Percentiles rank a stretch among this genome's conserved stretches.
Conservation (phyloP, 2,329 filamentous ascomycete genomes). For the Aspergillus fructus region DNA sequence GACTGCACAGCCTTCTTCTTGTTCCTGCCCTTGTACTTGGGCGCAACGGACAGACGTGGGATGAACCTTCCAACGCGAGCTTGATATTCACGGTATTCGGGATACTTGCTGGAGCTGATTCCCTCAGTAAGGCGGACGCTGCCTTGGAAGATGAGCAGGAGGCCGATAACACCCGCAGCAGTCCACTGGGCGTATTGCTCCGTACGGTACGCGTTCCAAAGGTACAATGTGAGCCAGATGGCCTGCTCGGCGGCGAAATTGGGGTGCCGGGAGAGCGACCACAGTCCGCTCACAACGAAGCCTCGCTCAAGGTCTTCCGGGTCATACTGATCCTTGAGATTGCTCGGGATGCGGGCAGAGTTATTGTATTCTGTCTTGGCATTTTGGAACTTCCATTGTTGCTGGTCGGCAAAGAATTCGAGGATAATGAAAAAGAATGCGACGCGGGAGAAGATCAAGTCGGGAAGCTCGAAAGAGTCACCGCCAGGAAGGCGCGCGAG, state of each 20-base stretch:
- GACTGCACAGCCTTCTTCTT: slow-evolving; percentile 19
- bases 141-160: slow-evolving; percentile 81
- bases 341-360: slow-evolving; percentile 66
- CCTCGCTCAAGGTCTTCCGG: slow-evolving; percentile 83
- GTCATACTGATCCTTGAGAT: slow-evolving; percentile 52
- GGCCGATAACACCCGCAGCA: slow-evolving; percentile 64
- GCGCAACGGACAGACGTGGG: slow-evolving; percentile 51
- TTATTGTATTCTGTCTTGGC: slow-evolving; percentile 76
- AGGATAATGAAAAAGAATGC: slow-evolving; percentile 60
- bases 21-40: slow-evolving; percentile 30
- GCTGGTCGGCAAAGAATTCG: slow-evolving; percentile 81
- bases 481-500: slow-evolving; percentile 61
- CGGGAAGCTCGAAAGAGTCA: slow-evolving; percentile 58
- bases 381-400: slow-evolving; percentile 86
- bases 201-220: slow-evolving; percentile 79
- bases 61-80: slow-evolving; percentile 79
- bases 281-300: slow-evolving; percentile 81
- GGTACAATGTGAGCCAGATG: slow-evolving; percentile 84
- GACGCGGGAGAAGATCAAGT: slow-evolving; percentile 55
- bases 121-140: slow-evolving; percentile 86
- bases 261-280: slow-evolving; percentile 85
- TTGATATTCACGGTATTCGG: slow-evolving; percentile 85
- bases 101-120: slow-evolving; percentile 79
- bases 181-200: slow-evolving; percentile 76
- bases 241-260: slow-evolving; percentile 93